These are phyloP conservation scores for Tubosaeta sp. DNA, from an alignment of 768 basidiomycete species.

Conservation along the genomic window DNA sequence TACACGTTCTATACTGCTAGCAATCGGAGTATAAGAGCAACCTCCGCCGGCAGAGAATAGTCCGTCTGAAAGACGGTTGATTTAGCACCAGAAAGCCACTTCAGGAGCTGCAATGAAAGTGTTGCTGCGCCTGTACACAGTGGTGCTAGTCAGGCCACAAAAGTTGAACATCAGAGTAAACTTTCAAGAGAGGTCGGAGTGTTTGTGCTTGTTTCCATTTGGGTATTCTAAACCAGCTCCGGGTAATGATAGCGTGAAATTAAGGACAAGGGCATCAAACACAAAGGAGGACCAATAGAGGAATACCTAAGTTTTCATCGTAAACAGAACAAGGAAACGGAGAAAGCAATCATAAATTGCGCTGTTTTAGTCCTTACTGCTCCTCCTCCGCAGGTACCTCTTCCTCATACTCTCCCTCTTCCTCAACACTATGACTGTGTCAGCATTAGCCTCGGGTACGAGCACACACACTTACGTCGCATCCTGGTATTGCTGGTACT, in stretches of 20 bases:
- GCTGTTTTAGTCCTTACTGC: conserved; percentile 33
- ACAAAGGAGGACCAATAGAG: conserved; percentile 29
- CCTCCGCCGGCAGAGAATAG: neutral
- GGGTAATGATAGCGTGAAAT: conserved; percentile 31
- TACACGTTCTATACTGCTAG: neutral
- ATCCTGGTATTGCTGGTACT: conserved; percentile 96
- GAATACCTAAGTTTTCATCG: conserved; percentile 35
- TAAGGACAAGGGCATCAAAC: conserved; percentile 29
- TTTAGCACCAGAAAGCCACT: conserved; percentile 30
- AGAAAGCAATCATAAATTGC: conserved; percentile 16
- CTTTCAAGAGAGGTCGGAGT: neutral
- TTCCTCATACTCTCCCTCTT: conserved; percentile 88
- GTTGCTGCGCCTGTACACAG: conserved; percentile 31
- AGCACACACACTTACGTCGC: conserved; percentile 64
- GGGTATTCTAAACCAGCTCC: neutral
- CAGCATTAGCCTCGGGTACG: conserved; percentile 5
- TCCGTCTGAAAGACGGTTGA: conserved; percentile 4
- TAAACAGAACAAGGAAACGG: conserved; percentile 19
- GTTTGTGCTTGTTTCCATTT: conserved; percentile 11
- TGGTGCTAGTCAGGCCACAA: conserved; percentile 17
- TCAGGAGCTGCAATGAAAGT: conserved; percentile 28
- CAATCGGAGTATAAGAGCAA: neutral
- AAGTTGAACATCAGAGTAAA: neutral
- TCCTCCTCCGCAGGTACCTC: conserved; percentile 62
- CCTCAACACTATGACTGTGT: conserved; percentile 58